Percentiles rank a stretch among this genome's conserved stretches.
Conservation (phyloP, 2,329 filamentous ascomycete genomes). For the Cercospora janseana region DNA sequence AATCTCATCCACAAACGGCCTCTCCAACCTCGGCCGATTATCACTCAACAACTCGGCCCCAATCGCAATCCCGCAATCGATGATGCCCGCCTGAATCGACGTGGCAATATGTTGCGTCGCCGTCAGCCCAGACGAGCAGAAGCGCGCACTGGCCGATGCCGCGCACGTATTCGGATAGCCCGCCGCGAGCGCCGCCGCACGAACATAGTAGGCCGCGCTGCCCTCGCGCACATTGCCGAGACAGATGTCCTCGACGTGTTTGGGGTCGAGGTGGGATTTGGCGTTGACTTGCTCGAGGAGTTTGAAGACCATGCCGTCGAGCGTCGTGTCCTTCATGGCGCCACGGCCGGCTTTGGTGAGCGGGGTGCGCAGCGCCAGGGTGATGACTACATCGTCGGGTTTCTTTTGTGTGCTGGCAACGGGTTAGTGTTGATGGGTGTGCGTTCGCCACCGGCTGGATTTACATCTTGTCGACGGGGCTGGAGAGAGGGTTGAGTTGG, state of each 20-base stretch:
- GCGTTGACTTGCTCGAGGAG: constrained; percentile 64
- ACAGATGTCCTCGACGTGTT: constrained; percentile 66
- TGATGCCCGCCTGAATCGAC: constrained; percentile 69
- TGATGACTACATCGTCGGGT: constrained; percentile 95
- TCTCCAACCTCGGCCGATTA: constrained; percentile 81
- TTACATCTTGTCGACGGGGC: constrained; percentile 25
- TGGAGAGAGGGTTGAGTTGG: constrained; percentile 22
- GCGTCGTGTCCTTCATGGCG: constrained; percentile 87
- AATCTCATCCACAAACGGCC: constrained; percentile 70
- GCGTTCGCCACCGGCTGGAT: not conserved
- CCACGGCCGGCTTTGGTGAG: constrained; percentile 87
- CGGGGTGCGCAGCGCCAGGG: constrained; percentile 83
- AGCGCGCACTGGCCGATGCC: constrained; percentile 80
- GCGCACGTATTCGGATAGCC: constrained; percentile 85
- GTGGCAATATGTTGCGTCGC: constrained; percentile 73
- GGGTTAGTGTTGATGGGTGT: not conserved
- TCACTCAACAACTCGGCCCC: constrained; percentile 94
- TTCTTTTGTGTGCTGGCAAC: constrained; percentile 55
- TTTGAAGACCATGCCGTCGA: constrained; percentile 83
- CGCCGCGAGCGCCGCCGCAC: constrained; percentile 80
- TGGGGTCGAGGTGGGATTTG: constrained; percentile 36
- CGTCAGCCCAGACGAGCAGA: constrained; percentile 76
- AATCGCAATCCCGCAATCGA: constrained; percentile 72
- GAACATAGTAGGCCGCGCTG: constrained; percentile 83
- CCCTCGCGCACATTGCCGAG: constrained; percentile 82